A percentile compares a stretch with the other conserved stretches of the same genome.
Conservation (phyloP, 1,139 yeast genomes). For the Zygosaccharomyces pseudobailii region DNA sequence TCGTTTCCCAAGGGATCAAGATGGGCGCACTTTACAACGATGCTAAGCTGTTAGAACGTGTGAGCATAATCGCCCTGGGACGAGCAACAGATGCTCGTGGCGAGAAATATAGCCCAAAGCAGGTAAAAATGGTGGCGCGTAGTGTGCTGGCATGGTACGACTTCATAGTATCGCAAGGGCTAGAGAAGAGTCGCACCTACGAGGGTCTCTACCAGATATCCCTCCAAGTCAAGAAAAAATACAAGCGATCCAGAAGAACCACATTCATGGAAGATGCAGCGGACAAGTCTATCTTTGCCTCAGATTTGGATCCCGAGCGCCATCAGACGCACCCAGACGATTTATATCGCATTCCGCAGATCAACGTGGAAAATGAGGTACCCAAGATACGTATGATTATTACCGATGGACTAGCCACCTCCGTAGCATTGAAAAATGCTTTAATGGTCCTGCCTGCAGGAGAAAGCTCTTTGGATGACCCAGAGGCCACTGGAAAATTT, state of each 20-base stretch:
- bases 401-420: constrained; percentile 71
- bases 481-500: constrained; percentile 55
- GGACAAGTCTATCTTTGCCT: constrained; percentile 33
- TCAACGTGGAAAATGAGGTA: constrained; percentile 64
- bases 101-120: constrained; percentile 17
- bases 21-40: constrained; percentile 56
- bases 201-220: constrained; percentile 18
- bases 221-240: constrained; percentile 14
- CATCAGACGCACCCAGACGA: constrained; percentile 33
- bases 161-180: constrained; percentile 36
- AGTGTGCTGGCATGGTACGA: constrained; percentile 26
- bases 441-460: constrained; percentile 52
- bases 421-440: constrained; percentile 67
- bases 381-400: constrained; percentile 66
- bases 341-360: constrained; percentile 58
- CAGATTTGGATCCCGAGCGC: constrained; percentile 2
- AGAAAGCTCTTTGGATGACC: constrained; percentile 58
- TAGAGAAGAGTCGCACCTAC: constrained; percentile 30
- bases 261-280: constrained; percentile 47
- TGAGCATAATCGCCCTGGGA: constrained; percentile 46
- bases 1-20: constrained; percentile 66
- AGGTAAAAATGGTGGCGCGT: constrained; percentile 19
- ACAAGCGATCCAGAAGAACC: constrained; percentile 4
- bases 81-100: constrained; percentile 23
- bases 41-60: constrained; percentile 61